Conservation (phyloP, 805 yeast genomes). For the Groenewaldozyma salmanticensis region DNA sequence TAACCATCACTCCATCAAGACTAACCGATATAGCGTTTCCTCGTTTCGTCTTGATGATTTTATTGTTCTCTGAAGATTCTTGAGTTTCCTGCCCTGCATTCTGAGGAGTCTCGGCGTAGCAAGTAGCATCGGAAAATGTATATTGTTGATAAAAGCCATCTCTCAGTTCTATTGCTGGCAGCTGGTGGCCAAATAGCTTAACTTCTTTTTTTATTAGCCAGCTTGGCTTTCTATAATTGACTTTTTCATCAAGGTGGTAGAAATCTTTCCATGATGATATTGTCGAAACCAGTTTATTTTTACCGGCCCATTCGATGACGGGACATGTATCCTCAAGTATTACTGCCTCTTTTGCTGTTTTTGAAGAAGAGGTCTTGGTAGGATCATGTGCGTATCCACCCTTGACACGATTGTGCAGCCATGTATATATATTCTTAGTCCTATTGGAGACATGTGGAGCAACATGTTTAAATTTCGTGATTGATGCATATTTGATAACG, state of each 20-base stretch:
- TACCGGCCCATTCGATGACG: neutral
- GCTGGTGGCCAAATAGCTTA: conserved; percentile 2
- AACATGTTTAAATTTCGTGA: conserved; percentile 8
- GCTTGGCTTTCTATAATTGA: conserved; percentile 14
- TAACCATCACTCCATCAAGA: too few relatives aligned
- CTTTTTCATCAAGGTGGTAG: conserved; percentile 19
- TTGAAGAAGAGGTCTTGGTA: too few relatives aligned
- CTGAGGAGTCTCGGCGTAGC: too few relatives aligned
- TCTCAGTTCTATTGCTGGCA: conserved; percentile 9
- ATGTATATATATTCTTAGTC: neutral
- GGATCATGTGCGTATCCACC: too few relatives aligned
- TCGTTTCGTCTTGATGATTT: too few relatives aligned
- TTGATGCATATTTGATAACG: conserved; percentile 20
- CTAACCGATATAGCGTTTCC: too few relatives aligned
- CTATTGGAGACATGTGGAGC: neutral
- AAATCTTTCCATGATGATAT: conserved; percentile 27
- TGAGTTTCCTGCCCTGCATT: too few relatives aligned
- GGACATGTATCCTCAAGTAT: neutral
- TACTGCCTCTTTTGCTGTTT: neutral
- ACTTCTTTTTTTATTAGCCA: conserved; percentile 8
- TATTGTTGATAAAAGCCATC: conserved; percentile 14
- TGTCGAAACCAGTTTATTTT: conserved; percentile 1
- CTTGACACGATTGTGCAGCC: too few relatives aligned
- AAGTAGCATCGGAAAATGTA: conserved; percentile 8
- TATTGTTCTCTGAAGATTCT: too few relatives aligned